Base-by-base conservation (phyloP, 768 basidiomycete genomes). In the Leccinellum albellum region DNA sequence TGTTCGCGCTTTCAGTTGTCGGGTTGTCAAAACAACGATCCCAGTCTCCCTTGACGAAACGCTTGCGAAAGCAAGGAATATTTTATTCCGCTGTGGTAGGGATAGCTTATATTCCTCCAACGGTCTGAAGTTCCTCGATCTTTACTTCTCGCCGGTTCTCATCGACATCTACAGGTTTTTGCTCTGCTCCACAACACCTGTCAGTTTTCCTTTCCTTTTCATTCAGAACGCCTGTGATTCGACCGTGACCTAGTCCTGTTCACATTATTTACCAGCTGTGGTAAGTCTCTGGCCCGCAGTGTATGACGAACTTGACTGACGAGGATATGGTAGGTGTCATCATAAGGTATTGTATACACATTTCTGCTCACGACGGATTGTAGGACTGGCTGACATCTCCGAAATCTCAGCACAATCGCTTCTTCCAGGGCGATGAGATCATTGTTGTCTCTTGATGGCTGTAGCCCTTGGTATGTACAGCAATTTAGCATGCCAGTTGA, bases 61-160 rank as follows among this genome's bases (percentile, higher is more conserved):
- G 54, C n/a, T 33, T 70, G 15, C 33, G 35, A 21, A 10, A 33
- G 6, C 70, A 70, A 33, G 68, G 64, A 17, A 51, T 61, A 4
- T 8, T 57, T 3, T 64, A 68, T 49, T 58, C 61, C 40, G 58
- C 47, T 14, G 26, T 62, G 4, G 59, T 58, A 5, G 56, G 57
- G 3, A 13, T 64, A 10, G 45, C 50, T 2, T 68, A 64, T 26
- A 47, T 72, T 23, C 60, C 56, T 0, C 32, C 57, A 2, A 13
- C 20, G 63, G 65, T 66, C 1, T 6, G 55, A 17, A 7, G 3
- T 46, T 29, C 24, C 14, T 20, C n/a, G 0, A 17, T 24, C 23
- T 29, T 13, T 21, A 24, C 23, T 13, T 10, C 10, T 3, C 20
- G 12, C 14, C 32, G 14, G 9, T 28, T 21, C 51, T 67, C 15